Conservation (phyloP, 2,329 filamentous ascomycete genomes). For the Kalaharituber pfeilii region DNA sequence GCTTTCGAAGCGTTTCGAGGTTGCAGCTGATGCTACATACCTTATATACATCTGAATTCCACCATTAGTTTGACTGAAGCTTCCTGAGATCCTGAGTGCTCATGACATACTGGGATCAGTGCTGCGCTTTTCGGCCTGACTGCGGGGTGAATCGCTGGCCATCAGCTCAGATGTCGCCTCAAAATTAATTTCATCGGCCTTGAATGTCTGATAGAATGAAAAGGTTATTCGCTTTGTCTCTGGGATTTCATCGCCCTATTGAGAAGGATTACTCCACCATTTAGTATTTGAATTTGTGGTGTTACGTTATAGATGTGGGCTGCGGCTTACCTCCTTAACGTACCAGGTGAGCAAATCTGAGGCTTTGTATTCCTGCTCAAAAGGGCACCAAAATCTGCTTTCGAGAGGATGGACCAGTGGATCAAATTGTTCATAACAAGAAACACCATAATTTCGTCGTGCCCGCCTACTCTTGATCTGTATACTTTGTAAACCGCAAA, state of each 20-base stretch:
- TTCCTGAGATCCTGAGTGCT: not conserved
- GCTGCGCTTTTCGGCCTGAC: not conserved
- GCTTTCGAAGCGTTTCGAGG: not conserved
- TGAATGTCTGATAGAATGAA: not conserved
- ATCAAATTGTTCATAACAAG: not conserved
- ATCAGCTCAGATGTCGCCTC: not conserved
- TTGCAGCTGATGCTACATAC: not conserved
- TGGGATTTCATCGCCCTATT: not conserved
- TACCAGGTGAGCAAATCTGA: slow-evolving; percentile 2
- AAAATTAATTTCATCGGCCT: not conserved
- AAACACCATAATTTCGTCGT: slow-evolving; percentile 6
- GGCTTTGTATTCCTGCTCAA: not conserved
- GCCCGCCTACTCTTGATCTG: slow-evolving; percentile 5
- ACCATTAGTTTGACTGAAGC: not conserved
- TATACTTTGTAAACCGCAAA: slow-evolving; percentile 30
- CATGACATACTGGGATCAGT: not conserved
- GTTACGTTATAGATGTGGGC: not conserved
- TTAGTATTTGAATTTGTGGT: not conserved
- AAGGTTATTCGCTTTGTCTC: not conserved
- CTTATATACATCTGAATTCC: not conserved
- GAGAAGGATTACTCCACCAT: not conserved
- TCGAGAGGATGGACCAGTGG: not conserved
- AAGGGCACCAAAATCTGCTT: not conserved
- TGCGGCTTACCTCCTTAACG: slow-evolving; percentile 4
- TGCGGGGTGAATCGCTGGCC: not conserved